Evolutionary conservation across 495 filamentous ascomycete species (phyloP), one percentile per base, ranked within the genome.

Genomic region (Aspergillus avenaceus): DNA sequence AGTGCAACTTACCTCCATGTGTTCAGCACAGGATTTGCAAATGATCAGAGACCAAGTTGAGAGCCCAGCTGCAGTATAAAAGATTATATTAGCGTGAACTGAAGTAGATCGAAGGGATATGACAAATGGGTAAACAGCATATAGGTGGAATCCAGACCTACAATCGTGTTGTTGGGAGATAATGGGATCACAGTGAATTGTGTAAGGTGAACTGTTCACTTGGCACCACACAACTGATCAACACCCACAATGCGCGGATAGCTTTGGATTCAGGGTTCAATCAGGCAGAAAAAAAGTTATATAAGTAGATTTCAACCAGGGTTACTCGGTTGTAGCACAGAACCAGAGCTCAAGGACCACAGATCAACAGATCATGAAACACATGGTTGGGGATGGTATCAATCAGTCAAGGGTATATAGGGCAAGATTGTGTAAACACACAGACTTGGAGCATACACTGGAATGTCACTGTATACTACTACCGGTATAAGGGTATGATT

Each of bases 321-420:
- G 41, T 41, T 29, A 45, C 28, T 46, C 32, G n/a, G 6, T 53
- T 34, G 46, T 13, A 31, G 41, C 34, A 50, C 41, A 43, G 34
- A 23, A 49, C 45, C 34, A 53, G 49, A 50, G 45, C 18, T 19
- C 29, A 28, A 31, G 37, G 40, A 36, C 5, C 19, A 41, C 28
- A 36, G 45, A 27, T 53, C 29, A 53, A 34, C 26, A 41, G 16
- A 40, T 41, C 23, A 12, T 42, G 34, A 23, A 14, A 41, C 47
- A 45, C 51, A 53, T 58, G 13, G 42, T 52, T 22, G 26, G 28
- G 16, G 25, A 37, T 27, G 8, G 18, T 8, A 45, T 16, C 23
- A 38, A 28, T 41, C 41, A 25, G n/a, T 5, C 4, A 5, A 8
- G 29, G 41, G 9, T 14, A 44, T n/a, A n/a, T 36, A 2, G n/a